Evolutionary conservation across 345 rosid species (phyloP).

Genomic region (Aquilaria yunnanensis): DNA sequence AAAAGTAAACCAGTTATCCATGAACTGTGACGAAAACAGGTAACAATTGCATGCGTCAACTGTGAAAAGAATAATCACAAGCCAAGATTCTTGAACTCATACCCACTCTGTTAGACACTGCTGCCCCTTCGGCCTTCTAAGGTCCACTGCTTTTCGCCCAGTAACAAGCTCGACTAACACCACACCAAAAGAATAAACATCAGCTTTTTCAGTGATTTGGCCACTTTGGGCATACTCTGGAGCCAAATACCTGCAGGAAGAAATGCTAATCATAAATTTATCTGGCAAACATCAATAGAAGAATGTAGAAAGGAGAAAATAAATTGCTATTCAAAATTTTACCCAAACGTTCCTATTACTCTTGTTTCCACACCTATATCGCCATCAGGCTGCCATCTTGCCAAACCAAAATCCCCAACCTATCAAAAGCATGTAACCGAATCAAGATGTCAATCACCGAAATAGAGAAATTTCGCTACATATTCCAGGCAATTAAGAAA

Average conservation of each 20-base stretch:
- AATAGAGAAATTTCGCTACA: background rate
- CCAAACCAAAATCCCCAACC: constrained; percentile 99
- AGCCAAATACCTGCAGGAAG: constrained; percentile 76
- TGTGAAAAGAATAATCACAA: background rate
- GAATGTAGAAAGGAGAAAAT: constrained; percentile 11
- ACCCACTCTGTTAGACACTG: constrained; percentile 99
- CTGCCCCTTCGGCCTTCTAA: constrained; percentile 88
- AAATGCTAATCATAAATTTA: constrained; percentile 3
- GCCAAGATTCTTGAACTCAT: constrained; percentile 16
- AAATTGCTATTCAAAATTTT: constrained; percentile 18
- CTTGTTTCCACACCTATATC: constrained; percentile 90
- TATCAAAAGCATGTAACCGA: constrained; percentile 16
- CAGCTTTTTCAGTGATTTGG: constrained; percentile 96
- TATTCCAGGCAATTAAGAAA: constrained; percentile 1
- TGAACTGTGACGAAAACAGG: background rate
- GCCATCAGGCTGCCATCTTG: constrained; percentile 99
- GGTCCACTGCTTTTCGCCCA: constrained; percentile 94
- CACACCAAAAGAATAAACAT: constrained; percentile 96
- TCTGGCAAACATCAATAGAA: background rate
- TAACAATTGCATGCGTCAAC: background rate
- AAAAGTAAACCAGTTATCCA: background rate
- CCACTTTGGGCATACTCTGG: constrained; percentile 99
- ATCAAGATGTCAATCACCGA: background rate
- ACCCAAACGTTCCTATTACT: constrained; percentile 99
- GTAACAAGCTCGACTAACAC: constrained; percentile 95